Conservation (phyloP, 2,329 filamentous ascomycete species). For the Harringtonia lauricola region DNA sequence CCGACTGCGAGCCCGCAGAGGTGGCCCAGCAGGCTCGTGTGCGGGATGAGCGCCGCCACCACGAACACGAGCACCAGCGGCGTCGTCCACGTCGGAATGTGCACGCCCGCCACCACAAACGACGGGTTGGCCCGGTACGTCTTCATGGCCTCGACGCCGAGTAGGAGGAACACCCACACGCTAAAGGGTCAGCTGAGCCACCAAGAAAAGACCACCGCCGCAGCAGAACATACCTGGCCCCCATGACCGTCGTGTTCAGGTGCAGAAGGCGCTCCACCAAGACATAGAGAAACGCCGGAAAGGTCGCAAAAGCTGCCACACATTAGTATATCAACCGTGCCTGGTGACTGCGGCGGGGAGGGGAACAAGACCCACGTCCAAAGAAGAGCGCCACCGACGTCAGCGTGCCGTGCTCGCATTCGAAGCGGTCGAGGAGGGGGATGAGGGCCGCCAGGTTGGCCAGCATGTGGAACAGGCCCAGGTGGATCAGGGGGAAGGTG, state of each 20-base stretch:
- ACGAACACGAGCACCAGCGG: conserved; percentile 69
- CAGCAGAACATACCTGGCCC: conserved; percentile 55
- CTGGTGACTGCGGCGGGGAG: neutral
- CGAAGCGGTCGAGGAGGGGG: conserved; percentile 88
- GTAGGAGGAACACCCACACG: conserved; percentile 84
- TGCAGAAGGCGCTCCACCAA: conserved; percentile 65
- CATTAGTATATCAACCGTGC: neutral
- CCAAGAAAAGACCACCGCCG: no score
- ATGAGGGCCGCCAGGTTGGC: conserved; percentile 71
- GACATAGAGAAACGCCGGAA: conserved; percentile 75
- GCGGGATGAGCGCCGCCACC: conserved; percentile 65
- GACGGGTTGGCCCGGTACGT: conserved; percentile 73
- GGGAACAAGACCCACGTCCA: conserved; percentile 58
- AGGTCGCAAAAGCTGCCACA: conserved; percentile 56
- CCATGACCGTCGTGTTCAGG: conserved; percentile 64
- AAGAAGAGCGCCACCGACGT: conserved; percentile 80
- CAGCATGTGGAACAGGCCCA: conserved; percentile 67
- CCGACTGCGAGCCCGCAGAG: conserved; percentile 74
- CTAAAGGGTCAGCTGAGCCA: conserved; percentile 31
- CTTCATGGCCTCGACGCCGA: conserved; percentile 77
- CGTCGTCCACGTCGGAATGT: conserved; percentile 87
- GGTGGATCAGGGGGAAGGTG: conserved; percentile 81
- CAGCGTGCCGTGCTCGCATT: conserved; percentile 83
- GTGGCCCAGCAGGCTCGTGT: conserved; percentile 78
- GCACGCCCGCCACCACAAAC: conserved; percentile 48